Base-by-base conservation (phyloP, 2,329 filamentous ascomycete species). In the Ophiostoma fasciatum region DNA sequence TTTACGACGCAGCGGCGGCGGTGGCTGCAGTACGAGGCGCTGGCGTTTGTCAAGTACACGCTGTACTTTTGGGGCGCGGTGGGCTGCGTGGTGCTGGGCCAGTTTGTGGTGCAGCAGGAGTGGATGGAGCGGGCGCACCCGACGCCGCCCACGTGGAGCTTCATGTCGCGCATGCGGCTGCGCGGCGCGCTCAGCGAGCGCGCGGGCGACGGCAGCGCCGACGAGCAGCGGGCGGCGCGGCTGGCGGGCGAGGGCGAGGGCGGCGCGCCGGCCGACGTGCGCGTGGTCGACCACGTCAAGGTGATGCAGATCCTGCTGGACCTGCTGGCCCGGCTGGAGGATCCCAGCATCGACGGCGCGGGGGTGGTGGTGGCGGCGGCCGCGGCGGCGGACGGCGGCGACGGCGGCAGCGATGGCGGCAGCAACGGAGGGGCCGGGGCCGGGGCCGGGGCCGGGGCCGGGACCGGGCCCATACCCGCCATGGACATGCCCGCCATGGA, bases 141-240 rank as follows among this genome's bases (percentile, higher is more conserved):
- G 0, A 87, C 83, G 1, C 87, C 88, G 1, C 68, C 71, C 19
- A 87, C 93, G 53, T 94, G 87, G 84, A 62, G 62, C 0, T 79
- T 75, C 54, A 58, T 73, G 44, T 82, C 79, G 31, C 66, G 84
- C 18, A 71, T 79, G 57, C 63, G 67, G 27, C 66, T 82, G 42
- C 70, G 83, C 28, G 68, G 71, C 34, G 80, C 79, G 4, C 64
- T 67, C 47, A 69, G 68, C 37, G 64, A 69, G 34, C 68, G 71
- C 42, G 64, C 74, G 29, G 64, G 66, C n/a, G 63, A 61, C 19
- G 63, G 65, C 17, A 58, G 60, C 35, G 29, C 29, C 11, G 25
- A 25, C n/a, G 35, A 28, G 11, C 14, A 23, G 22, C 22, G 18
- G 6, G 35, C 18, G 18, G 15, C 35, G 8, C n/a, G n/a, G n/a